Percentiles rank a stretch among this genome's conserved stretches.
Evolutionary conservation across 1,139 yeast genomes (phyloP).

Genomic region (Eremothecium coryli): DNA sequence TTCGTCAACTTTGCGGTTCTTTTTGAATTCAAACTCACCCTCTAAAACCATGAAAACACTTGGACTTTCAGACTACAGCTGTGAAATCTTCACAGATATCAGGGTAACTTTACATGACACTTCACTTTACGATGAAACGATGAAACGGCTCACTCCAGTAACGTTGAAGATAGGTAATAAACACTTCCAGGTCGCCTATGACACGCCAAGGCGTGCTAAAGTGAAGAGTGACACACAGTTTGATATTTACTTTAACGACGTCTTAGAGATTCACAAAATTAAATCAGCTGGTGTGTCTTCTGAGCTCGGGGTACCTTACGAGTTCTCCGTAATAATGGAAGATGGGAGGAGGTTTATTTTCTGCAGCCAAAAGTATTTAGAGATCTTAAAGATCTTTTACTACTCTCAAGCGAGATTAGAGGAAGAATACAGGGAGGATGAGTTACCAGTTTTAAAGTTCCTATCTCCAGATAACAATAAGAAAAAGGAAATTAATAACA

Average conservation of each 20-base stretch:
- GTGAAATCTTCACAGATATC: conserved; percentile 40
- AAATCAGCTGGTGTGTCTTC: conserved; percentile 45
- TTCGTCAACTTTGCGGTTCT: conserved; percentile 16
- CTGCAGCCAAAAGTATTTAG: conserved; percentile 52
- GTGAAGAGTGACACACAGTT: conserved; percentile 23
- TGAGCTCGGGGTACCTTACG: conserved; percentile 42
- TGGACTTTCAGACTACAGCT: conserved; percentile 39
- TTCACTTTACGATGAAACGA: conserved; percentile 36
- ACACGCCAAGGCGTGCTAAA: conserved; percentile 35
- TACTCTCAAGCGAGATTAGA: conserved; percentile 48
- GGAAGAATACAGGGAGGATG: conserved; percentile 32
- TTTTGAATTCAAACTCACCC: conserved; percentile 40
- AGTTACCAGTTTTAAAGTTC: conserved; percentile 10
- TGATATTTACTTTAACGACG: conserved; percentile 41
- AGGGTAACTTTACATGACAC: conserved; percentile 39
- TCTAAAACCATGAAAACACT: conserved; percentile 40
- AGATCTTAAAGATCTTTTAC: conserved; percentile 59
- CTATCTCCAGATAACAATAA: conserved; percentile 17
- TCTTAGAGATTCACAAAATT: conserved; percentile 44
- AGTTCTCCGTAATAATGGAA: conserved; percentile 49
- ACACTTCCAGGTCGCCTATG: conserved; percentile 46
- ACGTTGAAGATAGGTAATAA: conserved; percentile 62
- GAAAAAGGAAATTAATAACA: conserved; percentile 13
- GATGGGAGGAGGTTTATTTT: conserved; percentile 42
- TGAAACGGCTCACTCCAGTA: conserved; percentile 42